Evolutionary conservation across 2,329 filamentous ascomycete species (phyloP), one percentile per base, ranked within the genome.

Genomic region (Fusarium citri): DNA sequence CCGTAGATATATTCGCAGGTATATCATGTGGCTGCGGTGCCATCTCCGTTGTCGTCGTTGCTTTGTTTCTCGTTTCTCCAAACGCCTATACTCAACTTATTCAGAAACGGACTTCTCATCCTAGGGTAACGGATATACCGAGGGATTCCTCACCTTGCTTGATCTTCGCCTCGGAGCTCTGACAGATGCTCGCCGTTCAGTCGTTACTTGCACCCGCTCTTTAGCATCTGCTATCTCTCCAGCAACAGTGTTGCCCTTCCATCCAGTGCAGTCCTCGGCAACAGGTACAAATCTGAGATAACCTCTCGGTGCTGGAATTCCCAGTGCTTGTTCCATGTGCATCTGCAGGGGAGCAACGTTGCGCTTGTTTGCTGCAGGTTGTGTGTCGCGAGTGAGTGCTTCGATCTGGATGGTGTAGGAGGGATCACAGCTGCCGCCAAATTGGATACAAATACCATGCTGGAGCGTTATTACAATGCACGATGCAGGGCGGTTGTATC

Each of bases 321-420:
- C 87, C 1, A 97, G 83, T 1, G 89, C 84, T 25, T 93, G 91
- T 16, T 89, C 85, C 78, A 97, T 86, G 77, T 92, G 91, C n/a
- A 84, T 85, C 76, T 96, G 92, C 6, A 97, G 87, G 20, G 97
- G 81, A n/a, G 86, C 85, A 2, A 93, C 89, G 78, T 95, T 96
- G 67, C 93, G 89, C 77, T 92, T 92, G 81, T 97, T 97, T 55
- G 89, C 93, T 6, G 89, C 87, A 0, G 92, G 88, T 65, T 91
- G 89, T 3, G 96, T 82, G 69, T 93, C 86, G 14, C 84, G 84
- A 2, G 91, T 85, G 12, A 96, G 83, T 1, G 93, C 90, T 37
- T 87, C 90, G 63, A 97, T 87, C 34, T 88, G 91, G 75, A 97
- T 83, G 64, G 90, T 86, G 76, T 97, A 98, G 22, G 93, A 92